Conservation (phyloP, 73 alveolate genomes). For the Uronychia setigera region DNA sequence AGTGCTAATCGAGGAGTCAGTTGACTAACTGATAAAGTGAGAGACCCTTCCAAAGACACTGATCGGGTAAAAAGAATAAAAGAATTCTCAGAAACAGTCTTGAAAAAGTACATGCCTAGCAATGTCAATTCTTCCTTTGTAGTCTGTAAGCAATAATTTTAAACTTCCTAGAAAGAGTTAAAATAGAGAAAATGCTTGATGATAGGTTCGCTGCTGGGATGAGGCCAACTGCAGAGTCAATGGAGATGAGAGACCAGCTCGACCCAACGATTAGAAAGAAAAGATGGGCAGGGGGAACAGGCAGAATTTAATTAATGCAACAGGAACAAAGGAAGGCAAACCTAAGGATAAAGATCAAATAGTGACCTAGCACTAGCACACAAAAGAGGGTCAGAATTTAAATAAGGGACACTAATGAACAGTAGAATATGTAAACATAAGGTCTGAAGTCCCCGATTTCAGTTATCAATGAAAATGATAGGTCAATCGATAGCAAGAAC, state of each 20-base stretch:
- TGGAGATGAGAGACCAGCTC: too few relatives aligned
- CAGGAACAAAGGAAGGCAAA: neutral
- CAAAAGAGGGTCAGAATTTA: neutral
- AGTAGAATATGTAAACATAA: neutral
- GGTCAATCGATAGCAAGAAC: neutral
- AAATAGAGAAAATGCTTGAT: neutral
- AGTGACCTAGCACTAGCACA: neutral
- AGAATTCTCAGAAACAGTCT: neutral
- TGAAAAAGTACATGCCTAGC: conserved; percentile 1
- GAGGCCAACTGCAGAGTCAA: neutral
- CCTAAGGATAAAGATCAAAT: neutral
- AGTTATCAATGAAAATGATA: too few relatives aligned
- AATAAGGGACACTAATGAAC: neutral
- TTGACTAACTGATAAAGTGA: too few relatives aligned
- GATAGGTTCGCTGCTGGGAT: neutral
- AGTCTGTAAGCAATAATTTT: neutral
- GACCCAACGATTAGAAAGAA: too few relatives aligned
- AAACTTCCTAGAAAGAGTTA: neutral
- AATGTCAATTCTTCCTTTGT: neutral
- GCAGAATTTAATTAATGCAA: too few relatives aligned
- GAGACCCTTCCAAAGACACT: conserved; percentile 4
- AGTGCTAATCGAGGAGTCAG: too few relatives aligned
- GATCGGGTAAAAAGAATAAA: neutral
- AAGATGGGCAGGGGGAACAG: too few relatives aligned
- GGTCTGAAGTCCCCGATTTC: neutral